Conservation (phyloP, 2,329 filamentous ascomycete species). For the Penicillium brasilianum region DNA sequence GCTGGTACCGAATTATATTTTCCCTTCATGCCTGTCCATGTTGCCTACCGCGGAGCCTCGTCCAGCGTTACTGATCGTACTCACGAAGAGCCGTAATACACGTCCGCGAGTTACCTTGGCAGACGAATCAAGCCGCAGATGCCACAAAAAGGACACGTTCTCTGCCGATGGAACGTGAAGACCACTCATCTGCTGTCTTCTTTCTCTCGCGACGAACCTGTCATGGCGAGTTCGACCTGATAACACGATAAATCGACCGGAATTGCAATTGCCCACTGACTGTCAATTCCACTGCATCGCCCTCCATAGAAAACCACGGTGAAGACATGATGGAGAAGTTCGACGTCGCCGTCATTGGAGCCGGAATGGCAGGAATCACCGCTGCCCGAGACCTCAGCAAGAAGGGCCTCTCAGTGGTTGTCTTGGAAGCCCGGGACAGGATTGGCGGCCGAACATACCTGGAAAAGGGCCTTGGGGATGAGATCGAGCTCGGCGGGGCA, state of each 20-base stretch:
- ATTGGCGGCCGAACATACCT: neutral
- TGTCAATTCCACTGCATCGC: neutral
- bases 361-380: neutral
- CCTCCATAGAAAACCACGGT: neutral
- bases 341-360: neutral
- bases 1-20: neutral
- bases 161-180: neutral
- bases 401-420: slow-evolving; percentile 1
- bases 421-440: neutral
- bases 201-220: neutral
- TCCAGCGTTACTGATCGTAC: neutral
- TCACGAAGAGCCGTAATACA: neutral
- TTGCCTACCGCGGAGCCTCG: neutral
- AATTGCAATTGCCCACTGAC: neutral
- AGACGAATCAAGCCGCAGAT: neutral
- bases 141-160: neutral
- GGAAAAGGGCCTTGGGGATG: slow-evolving; percentile 2
- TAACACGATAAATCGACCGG: neutral
- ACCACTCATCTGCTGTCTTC: neutral
- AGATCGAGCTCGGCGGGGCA: neutral
- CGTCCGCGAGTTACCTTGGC: neutral
- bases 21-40: neutral
- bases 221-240: neutral
- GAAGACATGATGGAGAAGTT: neutral
- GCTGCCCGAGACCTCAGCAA: slow-evolving; percentile 2